A percentile compares a stretch with the other conserved stretches of the same genome.
These are phyloP conservation scores for Kodamaea alishanica DNA, from an alignment of 1,139 yeast species.

Conservation along the genomic window DNA sequence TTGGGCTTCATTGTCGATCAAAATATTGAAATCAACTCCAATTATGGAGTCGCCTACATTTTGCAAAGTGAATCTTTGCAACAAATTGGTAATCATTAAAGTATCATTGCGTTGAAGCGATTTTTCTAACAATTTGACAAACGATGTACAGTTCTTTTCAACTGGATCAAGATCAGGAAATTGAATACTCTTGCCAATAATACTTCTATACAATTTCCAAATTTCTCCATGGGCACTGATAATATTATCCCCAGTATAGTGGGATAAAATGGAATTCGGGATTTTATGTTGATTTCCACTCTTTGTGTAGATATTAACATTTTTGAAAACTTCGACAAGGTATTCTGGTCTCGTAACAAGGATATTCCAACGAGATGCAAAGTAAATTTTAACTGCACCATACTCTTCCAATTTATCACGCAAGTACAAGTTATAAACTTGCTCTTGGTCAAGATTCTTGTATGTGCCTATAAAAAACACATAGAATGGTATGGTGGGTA, in stretches of 20 bases:
- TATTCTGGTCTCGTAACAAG: conserved; percentile 49
- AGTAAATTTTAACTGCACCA: conserved; percentile 60
- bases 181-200: conserved; percentile 48
- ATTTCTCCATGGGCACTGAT: conserved; percentile 55
- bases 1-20: conserved; percentile 14
- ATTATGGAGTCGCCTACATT: conserved; percentile 50
- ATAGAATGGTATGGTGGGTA: conserved; percentile 62
- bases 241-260: conserved; percentile 60
- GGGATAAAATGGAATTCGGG: conserved; percentile 53
- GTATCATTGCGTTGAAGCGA: conserved; percentile 8
- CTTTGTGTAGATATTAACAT: conserved; percentile 50
- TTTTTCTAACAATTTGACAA: conserved; percentile 16
- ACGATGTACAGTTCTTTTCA: conserved; percentile 28
- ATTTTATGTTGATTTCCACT: conserved; percentile 61
- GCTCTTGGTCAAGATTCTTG: conserved; percentile 46
- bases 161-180: conserved; percentile 43
- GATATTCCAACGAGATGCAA: conserved; percentile 63
- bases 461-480: conserved; percentile 50
- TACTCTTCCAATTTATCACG: conserved; percentile 21
- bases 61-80: conserved; percentile 49
- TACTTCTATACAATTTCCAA: conserved; percentile 51
- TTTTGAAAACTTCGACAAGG: conserved; percentile 44
- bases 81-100: conserved; percentile 33
- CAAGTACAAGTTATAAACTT: conserved; percentile 34
- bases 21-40: conserved; percentile 44